Base-by-base conservation (phyloP, 208 protist species). In the Acanthamoeba rhysodes region DNA sequence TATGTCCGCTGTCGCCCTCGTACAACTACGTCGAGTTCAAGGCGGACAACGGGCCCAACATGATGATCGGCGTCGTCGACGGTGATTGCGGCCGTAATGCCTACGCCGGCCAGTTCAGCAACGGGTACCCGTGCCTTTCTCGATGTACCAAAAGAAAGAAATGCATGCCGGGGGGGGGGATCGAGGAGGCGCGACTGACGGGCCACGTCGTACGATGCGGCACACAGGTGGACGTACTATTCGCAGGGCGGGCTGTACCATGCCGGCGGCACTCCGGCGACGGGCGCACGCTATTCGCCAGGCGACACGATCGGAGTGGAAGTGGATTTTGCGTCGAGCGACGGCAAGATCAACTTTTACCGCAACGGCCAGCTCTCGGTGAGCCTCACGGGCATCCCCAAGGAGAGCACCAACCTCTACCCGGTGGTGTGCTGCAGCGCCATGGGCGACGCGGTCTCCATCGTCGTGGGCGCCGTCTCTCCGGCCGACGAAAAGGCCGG, bases 1-100 rank as follows among this genome's bases (percentile, higher is more conserved):
- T 85, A 16, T 55, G 32, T 50, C 76, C 76, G 32, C 5, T 85
- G 18, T 45, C 41, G 41, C 76, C 76, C 34, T 57, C 32, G 34
- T 85, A 85, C 45, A 85, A 85, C 76, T 85, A 85, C 41, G 32
- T 45, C 41, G 76, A 85, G 76, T 55, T 85, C 41, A 85, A 85
- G 76, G 32, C 45, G 14, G 45, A 45, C 9, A 55, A 45, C 29
- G 76, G 76, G 1, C 32, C 45, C 0, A 85, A 85, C 45, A 55
- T 85, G 41, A 85, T 85, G 76, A 85, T 85, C 45, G 76, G 76
- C 29, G 10, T 85, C 29, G 76, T 85, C 7, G 76, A 85, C 45
- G 76, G 76, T 37, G 76, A 85, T n/a, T 45, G 32, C 24, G 32
- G 41, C 41, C 45, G 45, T 14, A 37, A 45, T 53, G 41, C 18